Evolutionary conservation across 2,329 filamentous ascomycete genomes (phyloP).

Genomic region (Fusarium buharicum): DNA sequence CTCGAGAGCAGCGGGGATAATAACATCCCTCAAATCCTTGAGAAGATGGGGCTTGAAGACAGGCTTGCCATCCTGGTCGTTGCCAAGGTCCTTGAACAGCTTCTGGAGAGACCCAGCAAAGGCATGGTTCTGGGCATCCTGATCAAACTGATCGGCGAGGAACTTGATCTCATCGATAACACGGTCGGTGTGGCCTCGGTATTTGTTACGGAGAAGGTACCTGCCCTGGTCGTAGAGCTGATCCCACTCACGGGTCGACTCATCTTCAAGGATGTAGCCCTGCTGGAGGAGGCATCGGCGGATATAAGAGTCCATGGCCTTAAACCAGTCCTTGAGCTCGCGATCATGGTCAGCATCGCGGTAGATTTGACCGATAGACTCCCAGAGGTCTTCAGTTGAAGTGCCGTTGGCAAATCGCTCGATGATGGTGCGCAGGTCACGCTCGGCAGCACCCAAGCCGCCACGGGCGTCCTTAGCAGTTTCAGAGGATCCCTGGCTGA

Average conservation of each 20-base stretch:
- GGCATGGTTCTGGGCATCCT: slow-evolving; percentile 84
- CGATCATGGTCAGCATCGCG: slow-evolving; percentile 85
- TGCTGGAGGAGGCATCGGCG: slow-evolving; percentile 87
- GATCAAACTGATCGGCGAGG: slow-evolving; percentile 86
- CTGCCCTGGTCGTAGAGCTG: slow-evolving; percentile 84
- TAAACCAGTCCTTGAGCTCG: slow-evolving; percentile 92
- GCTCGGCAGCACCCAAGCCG: slow-evolving; percentile 76
- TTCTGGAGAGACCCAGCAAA: slow-evolving; percentile 82
- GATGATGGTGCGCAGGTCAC: slow-evolving; percentile 81
- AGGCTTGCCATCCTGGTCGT: slow-evolving; percentile 83
- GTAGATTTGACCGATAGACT: slow-evolving; percentile 87
- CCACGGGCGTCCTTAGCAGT: slow-evolving; percentile 79
- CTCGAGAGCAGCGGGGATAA: slow-evolving; percentile 84
- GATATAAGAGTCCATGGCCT: slow-evolving; percentile 77
- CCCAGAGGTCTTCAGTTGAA: slow-evolving; percentile 85
- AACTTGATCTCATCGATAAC: slow-evolving; percentile 92
- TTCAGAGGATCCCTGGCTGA: slow-evolving; percentile 72
- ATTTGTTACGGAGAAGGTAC: slow-evolving; percentile 88
- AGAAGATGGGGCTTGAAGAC: slow-evolving; percentile 92
- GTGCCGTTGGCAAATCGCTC: slow-evolving; percentile 97
- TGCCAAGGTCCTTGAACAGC: slow-evolving; percentile 88
- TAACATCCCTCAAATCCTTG: slow-evolving; percentile 88
- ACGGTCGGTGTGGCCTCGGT: slow-evolving; percentile 84
- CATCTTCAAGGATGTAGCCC: slow-evolving; percentile 88
- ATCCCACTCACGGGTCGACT: slow-evolving; percentile 84